A percentile compares a stretch with the other conserved stretches of the same genome.
These are phyloP conservation scores for Plantago major DNA, from an alignment of 257 asterid genomes.

Conservation along the genomic window DNA sequence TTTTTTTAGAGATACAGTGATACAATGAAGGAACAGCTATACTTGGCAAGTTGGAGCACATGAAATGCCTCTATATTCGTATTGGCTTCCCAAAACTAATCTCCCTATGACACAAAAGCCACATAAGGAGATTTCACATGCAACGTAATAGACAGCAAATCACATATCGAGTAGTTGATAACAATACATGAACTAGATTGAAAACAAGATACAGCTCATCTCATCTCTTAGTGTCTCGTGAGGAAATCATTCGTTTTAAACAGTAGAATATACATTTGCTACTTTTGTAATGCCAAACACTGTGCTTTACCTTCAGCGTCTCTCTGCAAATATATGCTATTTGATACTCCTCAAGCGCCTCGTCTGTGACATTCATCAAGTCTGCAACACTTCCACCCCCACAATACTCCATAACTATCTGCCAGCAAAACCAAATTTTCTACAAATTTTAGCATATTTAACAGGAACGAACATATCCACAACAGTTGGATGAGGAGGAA, in stretches of 20 bases:
- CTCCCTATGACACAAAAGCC: not conserved
- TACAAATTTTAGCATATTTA: constrained; percentile 17
- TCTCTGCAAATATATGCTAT: constrained; percentile 91
- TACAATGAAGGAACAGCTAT: constrained; percentile 8
- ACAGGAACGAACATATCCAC: constrained; percentile 13
- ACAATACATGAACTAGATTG: not conserved
- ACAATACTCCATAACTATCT: constrained; percentile 99
- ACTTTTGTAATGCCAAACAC: not conserved
- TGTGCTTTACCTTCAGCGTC: constrained; percentile 70
- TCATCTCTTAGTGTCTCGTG: not conserved
- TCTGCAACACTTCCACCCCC: constrained; percentile 99
- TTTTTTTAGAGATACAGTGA: constrained; percentile 18
- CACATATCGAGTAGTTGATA: too few species aligned
- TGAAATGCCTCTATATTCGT: not conserved
- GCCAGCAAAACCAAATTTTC: constrained; percentile 37
- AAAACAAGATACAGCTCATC: not conserved
- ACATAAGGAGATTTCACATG: too few species aligned
- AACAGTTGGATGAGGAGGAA: constrained; percentile 5
- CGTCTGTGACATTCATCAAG: constrained; percentile 86
- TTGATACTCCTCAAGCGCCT: constrained; percentile 86
- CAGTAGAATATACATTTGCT: not conserved
- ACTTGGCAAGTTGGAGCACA: constrained; percentile 13
- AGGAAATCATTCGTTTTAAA: constrained; percentile 4
- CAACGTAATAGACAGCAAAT: too few species aligned
- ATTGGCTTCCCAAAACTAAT: not conserved